Conservation (phyloP, 331 rosid species). For the Saraca asoca region DNA sequence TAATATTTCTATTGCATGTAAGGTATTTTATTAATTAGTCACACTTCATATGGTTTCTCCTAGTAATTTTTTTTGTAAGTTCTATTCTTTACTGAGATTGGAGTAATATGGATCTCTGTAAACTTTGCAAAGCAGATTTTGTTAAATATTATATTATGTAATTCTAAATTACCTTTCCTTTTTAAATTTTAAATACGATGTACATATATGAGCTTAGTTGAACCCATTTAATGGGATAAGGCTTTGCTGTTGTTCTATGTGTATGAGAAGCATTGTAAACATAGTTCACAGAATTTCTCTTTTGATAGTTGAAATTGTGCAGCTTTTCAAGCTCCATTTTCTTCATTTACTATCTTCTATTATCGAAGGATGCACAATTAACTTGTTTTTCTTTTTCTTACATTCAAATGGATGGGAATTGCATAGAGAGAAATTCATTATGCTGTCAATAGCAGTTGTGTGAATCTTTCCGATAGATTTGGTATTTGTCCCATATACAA, state of each 20-base stretch:
- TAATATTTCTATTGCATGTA: background rate
- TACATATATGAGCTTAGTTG: background rate
- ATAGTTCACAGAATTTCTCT: background rate
- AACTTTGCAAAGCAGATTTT: slow-evolving; percentile 13
- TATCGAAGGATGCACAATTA: slow-evolving; percentile 6
- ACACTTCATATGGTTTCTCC: background rate
- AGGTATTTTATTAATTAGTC: background rate
- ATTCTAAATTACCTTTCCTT: background rate
- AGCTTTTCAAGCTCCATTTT: slow-evolving; percentile 5
- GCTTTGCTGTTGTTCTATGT: too few species aligned
- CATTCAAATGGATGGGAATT: background rate
- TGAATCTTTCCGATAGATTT: slow-evolving; percentile 10
- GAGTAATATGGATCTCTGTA: slow-evolving; percentile 9
- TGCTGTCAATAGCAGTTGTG: background rate
- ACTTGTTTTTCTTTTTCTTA: background rate
- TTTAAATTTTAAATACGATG: background rate
- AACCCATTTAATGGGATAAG: too few species aligned
- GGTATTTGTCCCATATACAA: background rate
- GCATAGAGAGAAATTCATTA: background rate
- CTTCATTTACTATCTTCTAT: background rate
- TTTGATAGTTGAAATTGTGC: slow-evolving; percentile 11
- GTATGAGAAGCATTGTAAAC: too few species aligned
- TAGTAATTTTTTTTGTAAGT: background rate
- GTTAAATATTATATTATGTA: slow-evolving; percentile 6
- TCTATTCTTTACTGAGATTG: background rate